phyloP scores from a whole-genome alignment of 768 basidiomycete species.

The Strobilomyces confusus region DNA sequence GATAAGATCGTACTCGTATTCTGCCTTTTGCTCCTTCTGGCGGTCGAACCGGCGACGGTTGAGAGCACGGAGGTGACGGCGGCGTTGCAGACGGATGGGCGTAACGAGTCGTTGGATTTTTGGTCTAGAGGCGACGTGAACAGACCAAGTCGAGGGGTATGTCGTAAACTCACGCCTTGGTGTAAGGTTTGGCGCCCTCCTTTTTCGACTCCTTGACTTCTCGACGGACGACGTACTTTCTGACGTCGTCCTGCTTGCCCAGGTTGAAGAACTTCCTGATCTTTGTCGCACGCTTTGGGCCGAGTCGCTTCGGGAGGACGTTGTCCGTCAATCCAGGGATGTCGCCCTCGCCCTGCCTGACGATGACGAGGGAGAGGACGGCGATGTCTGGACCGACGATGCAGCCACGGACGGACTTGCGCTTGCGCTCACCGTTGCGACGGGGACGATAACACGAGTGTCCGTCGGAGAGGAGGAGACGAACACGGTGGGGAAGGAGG shows the following conservation, averaged over 20 bases:
- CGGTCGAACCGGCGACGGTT: constrained; percentile 82
- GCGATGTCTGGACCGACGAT: constrained; percentile 97
- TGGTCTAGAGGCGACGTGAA: constrained; percentile 49
- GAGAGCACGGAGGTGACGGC: constrained; percentile 86
- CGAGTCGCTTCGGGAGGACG: constrained; percentile 91
- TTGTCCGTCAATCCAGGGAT: constrained; percentile 90
- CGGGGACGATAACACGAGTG: constrained; percentile 97
- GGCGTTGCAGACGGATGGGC: constrained; percentile 91
- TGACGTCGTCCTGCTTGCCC: constrained; percentile 95
- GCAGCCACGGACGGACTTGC: constrained; percentile 98
- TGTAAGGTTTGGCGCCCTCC: constrained; percentile 86
- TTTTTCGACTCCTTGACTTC: constrained; percentile 91
- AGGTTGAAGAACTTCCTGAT: constrained; percentile 98
- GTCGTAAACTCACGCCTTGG: constrained; percentile 76
- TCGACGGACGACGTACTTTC: constrained; percentile 93
- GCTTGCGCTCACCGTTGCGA: constrained; percentile 92
- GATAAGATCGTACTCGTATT: constrained; percentile 69
- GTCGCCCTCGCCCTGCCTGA: constrained; percentile 92
- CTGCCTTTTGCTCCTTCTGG: constrained; percentile 93
- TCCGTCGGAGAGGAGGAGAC: constrained; percentile 89
- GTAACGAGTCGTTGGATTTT: constrained; percentile 98
- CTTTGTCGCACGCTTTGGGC: constrained; percentile 92
- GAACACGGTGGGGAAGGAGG: constrained; percentile 89
- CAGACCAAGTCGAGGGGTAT: background rate
- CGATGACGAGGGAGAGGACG: constrained; percentile 88